phyloP scores from a whole-genome alignment of 2,329 filamentous ascomycete genomes.

The Hymenoscyphus linearis region DNA sequence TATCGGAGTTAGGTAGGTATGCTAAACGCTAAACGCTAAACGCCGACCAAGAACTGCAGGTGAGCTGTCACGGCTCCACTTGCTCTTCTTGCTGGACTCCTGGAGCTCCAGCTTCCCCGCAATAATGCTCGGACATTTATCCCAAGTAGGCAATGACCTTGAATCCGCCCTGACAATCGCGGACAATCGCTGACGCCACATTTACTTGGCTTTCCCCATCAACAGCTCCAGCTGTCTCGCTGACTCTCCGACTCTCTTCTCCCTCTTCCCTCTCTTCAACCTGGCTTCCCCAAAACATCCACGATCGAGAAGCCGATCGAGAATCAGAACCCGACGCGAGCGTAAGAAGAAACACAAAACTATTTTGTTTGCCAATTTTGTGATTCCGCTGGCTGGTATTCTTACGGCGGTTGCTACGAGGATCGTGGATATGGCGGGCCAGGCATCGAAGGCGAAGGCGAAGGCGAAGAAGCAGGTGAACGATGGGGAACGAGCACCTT shows the following conservation, averaged over 20 bases:
- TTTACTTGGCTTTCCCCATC: background rate
- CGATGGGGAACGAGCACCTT: constrained; percentile 20
- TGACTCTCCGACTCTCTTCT: background rate
- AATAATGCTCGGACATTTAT: background rate
- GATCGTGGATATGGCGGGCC: constrained; percentile 24
- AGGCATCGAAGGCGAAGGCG: constrained; percentile 3
- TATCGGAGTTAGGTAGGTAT: too few relatives aligned
- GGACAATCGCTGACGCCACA: background rate
- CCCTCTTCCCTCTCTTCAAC: constrained; percentile 1
- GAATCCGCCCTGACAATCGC: background rate
- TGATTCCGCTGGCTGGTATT: constrained; percentile 19
- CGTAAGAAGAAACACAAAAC: background rate
- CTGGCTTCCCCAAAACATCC: constrained; percentile 11
- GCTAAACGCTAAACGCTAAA: too few relatives aligned
- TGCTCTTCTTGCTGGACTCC: background rate
- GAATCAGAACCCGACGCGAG: constrained; percentile 1
- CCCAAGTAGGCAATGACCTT: background rate
- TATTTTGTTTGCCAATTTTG: constrained; percentile 18
- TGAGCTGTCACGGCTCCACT: background rate
- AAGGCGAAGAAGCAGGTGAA: constrained; percentile 7
- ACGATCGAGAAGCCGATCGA: constrained; percentile 8
- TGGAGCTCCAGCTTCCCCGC: background rate
- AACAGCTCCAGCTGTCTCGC: background rate
- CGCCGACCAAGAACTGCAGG: too few relatives aligned
- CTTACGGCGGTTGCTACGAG: constrained; percentile 17